Base-by-base conservation (phyloP, 495 filamentous ascomycete genomes). In the Podospora tetraspora region DNA sequence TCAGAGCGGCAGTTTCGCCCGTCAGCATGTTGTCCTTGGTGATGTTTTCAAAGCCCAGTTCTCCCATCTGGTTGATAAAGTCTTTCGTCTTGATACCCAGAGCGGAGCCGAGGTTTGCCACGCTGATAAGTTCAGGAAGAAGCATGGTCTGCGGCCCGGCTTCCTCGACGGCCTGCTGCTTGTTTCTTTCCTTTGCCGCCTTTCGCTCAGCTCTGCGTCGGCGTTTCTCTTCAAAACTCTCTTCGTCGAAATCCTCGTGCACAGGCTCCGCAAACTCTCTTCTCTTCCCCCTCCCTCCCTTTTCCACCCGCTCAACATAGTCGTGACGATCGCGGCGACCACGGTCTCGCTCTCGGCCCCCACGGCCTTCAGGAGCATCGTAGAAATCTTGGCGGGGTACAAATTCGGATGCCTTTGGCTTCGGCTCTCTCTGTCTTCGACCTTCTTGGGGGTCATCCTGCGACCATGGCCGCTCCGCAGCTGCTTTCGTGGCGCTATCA, bases 41-140 rank as follows among this genome's bases (percentile, higher is more conserved):
- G 13, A 93, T 86, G 43, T 92, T 88, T 69, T 94, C 91, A 72
- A 97, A 99, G 0, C 96, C 96, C 73, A 95, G 79, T 56, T 90
- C 81, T 68, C 87, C 84, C 82, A 99, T 84, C 72, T 92, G 92
- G 25, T 66, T 32, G 12, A 93, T 81, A 70, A 99, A 97, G 19
- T 89, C 81, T 24, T 92, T 67, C 5, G 87, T 79, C 32, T 90
- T 86, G 11, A 96, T 84, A 60, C 87, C 88, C 37, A 99, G 81
- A 9, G 90, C 88, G 62, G 86, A 81, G n/a, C 94, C 92, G 57
- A 99, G 82, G 64, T 95, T 94, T 21, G 86, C 83, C 57, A 97
- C 90, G 71, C 88, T 93, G 78, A 98, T 97, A 70, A 91, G 94
- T 71, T 97, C 92, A 0, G 96, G 96, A 0, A 99, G 82, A 57